Conservation (phyloP, 495 filamentous ascomycete species). For the Clavariopsis aquatica region DNA sequence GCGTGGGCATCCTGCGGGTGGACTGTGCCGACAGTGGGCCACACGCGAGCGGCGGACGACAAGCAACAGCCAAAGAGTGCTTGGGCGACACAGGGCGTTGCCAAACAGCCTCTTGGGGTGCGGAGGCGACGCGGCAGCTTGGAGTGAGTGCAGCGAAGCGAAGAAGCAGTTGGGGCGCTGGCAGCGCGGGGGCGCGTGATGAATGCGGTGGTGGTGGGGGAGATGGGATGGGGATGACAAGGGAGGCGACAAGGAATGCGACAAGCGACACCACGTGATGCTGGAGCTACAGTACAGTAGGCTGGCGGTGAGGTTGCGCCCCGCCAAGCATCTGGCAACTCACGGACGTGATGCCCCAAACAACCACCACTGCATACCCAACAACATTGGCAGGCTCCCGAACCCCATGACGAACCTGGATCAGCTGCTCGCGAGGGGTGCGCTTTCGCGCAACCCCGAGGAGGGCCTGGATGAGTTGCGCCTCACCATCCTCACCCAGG, state of each 20-base stretch:
- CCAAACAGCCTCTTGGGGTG: no score
- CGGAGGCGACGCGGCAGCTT: no score
- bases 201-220: neutral
- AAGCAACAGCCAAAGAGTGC: no score
- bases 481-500: constrained; percentile 73
- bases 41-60: neutral
- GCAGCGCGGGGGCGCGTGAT: neutral
- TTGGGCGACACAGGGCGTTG: no score
- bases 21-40: neutral
- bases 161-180: neutral
- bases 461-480: constrained; percentile 72
- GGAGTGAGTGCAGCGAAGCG: neutral
- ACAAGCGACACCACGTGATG: no score
- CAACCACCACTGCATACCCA: neutral
- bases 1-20: no score
- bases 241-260: no score
- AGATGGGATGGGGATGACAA: neutral
- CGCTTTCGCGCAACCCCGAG: constrained; percentile 64
- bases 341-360: neutral
- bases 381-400: neutral
- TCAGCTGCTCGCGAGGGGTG: constrained; percentile 60
- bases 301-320: no score
- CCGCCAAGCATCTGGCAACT: neutral
- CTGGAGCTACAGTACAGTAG: no score
- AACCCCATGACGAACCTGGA: constrained; percentile 35